phyloP scores from a whole-genome alignment of 2,329 filamentous ascomycete genomes.

The Fusarium xyrophilum region DNA sequence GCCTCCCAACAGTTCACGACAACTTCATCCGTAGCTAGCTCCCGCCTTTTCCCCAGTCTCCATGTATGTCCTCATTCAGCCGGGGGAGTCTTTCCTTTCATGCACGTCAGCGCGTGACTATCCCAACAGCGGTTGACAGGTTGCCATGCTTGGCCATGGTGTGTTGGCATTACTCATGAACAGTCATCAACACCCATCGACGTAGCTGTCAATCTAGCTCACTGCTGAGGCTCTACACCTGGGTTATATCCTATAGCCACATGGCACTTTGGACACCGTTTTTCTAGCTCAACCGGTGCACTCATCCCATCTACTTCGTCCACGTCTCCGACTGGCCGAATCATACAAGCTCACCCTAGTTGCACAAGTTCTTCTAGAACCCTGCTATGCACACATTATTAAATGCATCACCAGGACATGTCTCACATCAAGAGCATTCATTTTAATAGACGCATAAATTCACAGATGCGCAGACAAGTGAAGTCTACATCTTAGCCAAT shows the following conservation, averaged over 20 bases:
- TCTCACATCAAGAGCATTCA: slow-evolving; percentile 10
- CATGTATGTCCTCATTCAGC: slow-evolving; percentile 22
- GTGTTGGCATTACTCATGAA: slow-evolving; percentile 8
- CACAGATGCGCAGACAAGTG: slow-evolving; percentile 36
- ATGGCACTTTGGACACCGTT: background rate
- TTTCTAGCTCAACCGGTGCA: background rate
- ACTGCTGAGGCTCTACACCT: background rate
- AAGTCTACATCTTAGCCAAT: slow-evolving; percentile 36
- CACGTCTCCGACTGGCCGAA: slow-evolving; percentile 23
- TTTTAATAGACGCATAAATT: slow-evolving; percentile 38
- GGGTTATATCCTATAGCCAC: background rate
- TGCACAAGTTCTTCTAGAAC: slow-evolving; percentile 31
- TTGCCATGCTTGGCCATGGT: slow-evolving; percentile 3
- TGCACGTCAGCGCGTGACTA: slow-evolving; percentile 39
- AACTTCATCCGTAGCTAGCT: slow-evolving; percentile 14
- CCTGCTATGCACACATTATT: slow-evolving; percentile 14
- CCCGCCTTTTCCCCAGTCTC: slow-evolving; percentile 28
- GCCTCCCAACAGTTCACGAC: slow-evolving; percentile 39
- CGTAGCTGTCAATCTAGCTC: slow-evolving; percentile 3
- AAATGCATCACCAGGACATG: slow-evolving; percentile 5
- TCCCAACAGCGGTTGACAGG: slow-evolving; percentile 17
- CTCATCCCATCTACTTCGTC: slow-evolving; percentile 1
- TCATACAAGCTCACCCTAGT: slow-evolving; percentile 7
- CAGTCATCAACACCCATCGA: background rate
- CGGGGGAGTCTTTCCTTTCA: slow-evolving; percentile 27